phyloP scores from a whole-genome alignment of 139 green algal genomes.

The Yamagishiella unicocca region DNA sequence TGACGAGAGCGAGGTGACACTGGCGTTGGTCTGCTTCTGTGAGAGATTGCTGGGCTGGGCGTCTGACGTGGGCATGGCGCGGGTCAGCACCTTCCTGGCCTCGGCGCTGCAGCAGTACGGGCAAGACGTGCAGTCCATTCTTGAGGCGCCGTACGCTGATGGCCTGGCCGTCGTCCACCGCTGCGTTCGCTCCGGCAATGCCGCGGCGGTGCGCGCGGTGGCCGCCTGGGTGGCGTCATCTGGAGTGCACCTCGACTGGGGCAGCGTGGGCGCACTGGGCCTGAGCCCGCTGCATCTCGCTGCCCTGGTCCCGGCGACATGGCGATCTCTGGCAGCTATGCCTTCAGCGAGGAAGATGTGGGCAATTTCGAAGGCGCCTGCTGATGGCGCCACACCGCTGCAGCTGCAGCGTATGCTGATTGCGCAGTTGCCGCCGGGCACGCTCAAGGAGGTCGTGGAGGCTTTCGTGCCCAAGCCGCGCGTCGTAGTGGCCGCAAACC shows the following conservation, averaged over 20 bases:
- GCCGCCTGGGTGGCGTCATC: conserved; percentile 45
- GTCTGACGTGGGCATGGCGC: neutral
- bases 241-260: conserved; percentile 44
- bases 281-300: conserved; percentile 72
- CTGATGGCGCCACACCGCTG: conserved; percentile 2
- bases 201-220: conserved; percentile 52
- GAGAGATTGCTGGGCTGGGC: conserved; percentile 13
- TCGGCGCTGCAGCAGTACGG: conserved; percentile 1
- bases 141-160: neutral
- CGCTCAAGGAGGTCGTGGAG: neutral
- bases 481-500: too few species aligned
- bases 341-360: neutral
- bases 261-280: conserved; percentile 45
- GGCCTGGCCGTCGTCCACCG: conserved; percentile 60
- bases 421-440: neutral
- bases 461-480: neutral
- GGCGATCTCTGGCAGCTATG: neutral
- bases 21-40: conserved; percentile 20
- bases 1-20: neutral
- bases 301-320: conserved; percentile 49
- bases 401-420: conserved; percentile 25
- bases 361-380: neutral
- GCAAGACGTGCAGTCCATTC: neutral
- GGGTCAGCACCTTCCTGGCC: neutral
- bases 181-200: conserved; percentile 49